Evolutionary conservation across 306 rosid species (phyloP).

Genomic region (Dryas drummondii): DNA sequence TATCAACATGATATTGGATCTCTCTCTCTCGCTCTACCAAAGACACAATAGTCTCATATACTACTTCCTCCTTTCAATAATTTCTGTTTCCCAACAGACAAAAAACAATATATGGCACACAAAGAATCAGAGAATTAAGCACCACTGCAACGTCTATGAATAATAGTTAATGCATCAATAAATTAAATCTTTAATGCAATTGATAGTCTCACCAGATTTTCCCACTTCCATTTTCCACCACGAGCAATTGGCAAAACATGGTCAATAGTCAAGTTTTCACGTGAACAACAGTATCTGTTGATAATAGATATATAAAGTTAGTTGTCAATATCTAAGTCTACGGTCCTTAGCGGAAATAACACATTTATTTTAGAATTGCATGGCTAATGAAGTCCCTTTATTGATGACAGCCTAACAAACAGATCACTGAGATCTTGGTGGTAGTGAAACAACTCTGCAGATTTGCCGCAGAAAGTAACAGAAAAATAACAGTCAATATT

Average conservation of each 20-base stretch:
- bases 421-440: not conserved
- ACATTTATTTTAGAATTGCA: not conserved
- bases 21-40: not conserved
- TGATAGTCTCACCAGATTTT: slow-evolving; percentile 66
- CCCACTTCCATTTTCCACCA: slow-evolving; percentile 98
- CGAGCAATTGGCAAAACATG: slow-evolving; percentile 72
- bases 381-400: not conserved
- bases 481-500: not conserved
- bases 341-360: not conserved
- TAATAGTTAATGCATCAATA: not conserved
- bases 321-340: not conserved
- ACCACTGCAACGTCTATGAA: not conserved
- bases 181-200: not conserved
- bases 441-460: too few species aligned
- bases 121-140: not conserved
- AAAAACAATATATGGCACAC: not conserved
- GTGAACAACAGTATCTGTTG: slow-evolving; percentile 82
- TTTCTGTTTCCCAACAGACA: not conserved
- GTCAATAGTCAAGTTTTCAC: slow-evolving; percentile 87
- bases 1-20: not conserved
- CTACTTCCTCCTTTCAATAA: not conserved
- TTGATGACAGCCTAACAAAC: not conserved
- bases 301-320: slow-evolving; percentile 27
- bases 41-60: not conserved
- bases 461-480: too few species aligned